Conservation (phyloP, 768 basidiomycete species). For the Mycena kentingensis region DNA sequence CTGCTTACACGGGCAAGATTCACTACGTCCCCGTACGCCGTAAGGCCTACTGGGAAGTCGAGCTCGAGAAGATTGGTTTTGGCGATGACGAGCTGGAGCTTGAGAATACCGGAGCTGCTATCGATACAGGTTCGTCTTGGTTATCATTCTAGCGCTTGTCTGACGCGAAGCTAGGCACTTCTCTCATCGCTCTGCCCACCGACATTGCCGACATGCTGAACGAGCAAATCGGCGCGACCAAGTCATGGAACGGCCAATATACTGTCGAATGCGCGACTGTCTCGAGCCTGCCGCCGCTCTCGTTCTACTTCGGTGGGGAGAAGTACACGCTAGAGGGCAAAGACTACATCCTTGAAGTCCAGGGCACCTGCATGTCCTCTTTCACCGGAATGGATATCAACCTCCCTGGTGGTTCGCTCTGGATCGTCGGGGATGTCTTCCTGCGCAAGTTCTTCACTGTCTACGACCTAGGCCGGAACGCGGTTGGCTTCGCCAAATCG, state of each 20-base stretch:
- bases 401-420: constrained; percentile 73
- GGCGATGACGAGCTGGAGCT: constrained; percentile 88
- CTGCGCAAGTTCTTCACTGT: constrained; percentile 91
- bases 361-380: constrained; percentile 90
- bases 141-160: background rate
- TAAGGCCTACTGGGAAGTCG: constrained; percentile 98
- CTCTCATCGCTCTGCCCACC: constrained; percentile 88
- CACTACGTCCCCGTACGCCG: constrained; percentile 88
- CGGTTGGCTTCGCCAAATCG: constrained; percentile 75
- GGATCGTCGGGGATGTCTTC: constrained; percentile 94
- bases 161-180: constrained; percentile 63
- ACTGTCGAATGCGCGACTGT: constrained; percentile 87
- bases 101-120: constrained; percentile 91
- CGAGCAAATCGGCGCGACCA: constrained; percentile 89
- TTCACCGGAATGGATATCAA: constrained; percentile 94
- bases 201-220: constrained; percentile 99
- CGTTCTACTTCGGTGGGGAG: constrained; percentile 82
- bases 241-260: constrained; percentile 96
- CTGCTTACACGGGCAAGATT: constrained; percentile 79
- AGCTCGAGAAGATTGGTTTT: constrained; percentile 83
- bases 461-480: constrained; percentile 76
- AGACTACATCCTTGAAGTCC: constrained; percentile 90
- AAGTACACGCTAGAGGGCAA: constrained; percentile 75
- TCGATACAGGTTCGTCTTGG: constrained; percentile 70
- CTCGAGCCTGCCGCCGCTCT: constrained; percentile 77